A percentile compares a stretch with the other conserved stretches of the same genome.
Conservation (phyloP, 495 filamentous ascomycete species). For the Penicillium egyptiacum region DNA sequence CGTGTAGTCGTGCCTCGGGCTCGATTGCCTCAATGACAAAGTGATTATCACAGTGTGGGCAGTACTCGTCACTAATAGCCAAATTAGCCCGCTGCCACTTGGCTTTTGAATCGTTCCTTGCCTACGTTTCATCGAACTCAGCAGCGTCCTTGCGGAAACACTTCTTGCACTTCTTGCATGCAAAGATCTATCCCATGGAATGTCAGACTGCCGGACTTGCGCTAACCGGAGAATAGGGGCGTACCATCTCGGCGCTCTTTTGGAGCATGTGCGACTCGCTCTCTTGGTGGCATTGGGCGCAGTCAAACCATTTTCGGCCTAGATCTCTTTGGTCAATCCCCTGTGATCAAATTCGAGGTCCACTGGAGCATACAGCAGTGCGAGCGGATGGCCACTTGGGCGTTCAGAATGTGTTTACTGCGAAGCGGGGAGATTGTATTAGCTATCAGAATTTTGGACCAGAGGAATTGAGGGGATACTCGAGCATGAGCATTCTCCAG, state of each 20-base stretch:
- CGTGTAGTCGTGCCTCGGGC: conserved; percentile 72
- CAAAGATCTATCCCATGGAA: conserved; percentile 57
- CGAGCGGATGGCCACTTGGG: conserved; percentile 92
- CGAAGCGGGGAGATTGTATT: conserved; percentile 13
- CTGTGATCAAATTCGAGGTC: not conserved
- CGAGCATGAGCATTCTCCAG: not conserved
- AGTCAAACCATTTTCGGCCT: conserved; percentile 98
- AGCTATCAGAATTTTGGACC: conserved; percentile 9
- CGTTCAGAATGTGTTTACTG: conserved; percentile 97
- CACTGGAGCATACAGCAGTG: conserved; percentile 72
- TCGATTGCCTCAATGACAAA: conserved; percentile 86
- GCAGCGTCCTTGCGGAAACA: conserved; percentile 89
- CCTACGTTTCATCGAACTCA: conserved; percentile 84
- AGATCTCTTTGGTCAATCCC: conserved; percentile 13
- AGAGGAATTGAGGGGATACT: not conserved
- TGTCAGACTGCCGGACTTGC: conserved; percentile 4
- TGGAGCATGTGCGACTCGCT: conserved; percentile 70
- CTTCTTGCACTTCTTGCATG: conserved; percentile 98
- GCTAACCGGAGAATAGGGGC: not conserved
- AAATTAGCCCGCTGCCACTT: conserved; percentile 2
- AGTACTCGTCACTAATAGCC: conserved; percentile 81
- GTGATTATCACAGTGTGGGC: conserved; percentile 99
- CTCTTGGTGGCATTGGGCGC: conserved; percentile 90
- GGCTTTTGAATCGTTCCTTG: conserved; percentile 2
- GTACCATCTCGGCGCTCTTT: conserved; percentile 80